These are phyloP conservation scores for Begonia peltatifolia DNA, from an alignment of 306 rosid genomes.

Conservation along the genomic window DNA sequence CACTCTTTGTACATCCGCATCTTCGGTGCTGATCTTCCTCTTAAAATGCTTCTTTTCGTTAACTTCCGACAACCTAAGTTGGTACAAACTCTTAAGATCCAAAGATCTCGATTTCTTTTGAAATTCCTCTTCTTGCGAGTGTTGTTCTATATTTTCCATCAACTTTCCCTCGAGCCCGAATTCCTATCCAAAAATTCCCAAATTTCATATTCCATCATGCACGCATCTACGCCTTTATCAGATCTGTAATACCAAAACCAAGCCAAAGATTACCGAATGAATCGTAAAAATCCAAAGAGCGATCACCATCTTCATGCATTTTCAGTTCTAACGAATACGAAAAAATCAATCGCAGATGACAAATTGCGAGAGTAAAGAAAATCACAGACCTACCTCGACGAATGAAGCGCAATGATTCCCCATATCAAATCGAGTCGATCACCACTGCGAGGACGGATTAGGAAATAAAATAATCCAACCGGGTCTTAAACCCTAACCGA, in stretches of 20 bases:
- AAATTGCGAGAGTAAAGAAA: background rate
- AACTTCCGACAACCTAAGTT: conserved; percentile 27
- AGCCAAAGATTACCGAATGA: conserved; percentile 15
- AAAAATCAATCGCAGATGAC: background rate
- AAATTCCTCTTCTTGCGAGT: conserved; percentile 42
- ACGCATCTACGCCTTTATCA: conserved; percentile 29
- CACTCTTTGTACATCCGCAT: conserved; percentile 29
- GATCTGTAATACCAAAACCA: conserved; percentile 54
- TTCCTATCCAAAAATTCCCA: conserved; percentile 28
- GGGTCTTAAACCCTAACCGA: conserved; percentile 49
- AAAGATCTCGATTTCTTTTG: conserved; percentile 66
- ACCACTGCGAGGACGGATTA: conserved; percentile 16
- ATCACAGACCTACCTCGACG: conserved; percentile 35
- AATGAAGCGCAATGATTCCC: conserved; percentile 10
- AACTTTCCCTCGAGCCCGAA: conserved; percentile 36
- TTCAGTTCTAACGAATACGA: conserved; percentile 6
- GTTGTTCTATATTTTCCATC: conserved; percentile 69
- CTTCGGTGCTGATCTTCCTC: conserved; percentile 30
- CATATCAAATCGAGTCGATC: conserved; percentile 26
- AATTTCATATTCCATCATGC: conserved; percentile 65
- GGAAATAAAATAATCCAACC: conserved; percentile 28
- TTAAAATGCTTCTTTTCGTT: conserved; percentile 29
- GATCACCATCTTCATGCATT: conserved; percentile 21
- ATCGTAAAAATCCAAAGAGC: conserved; percentile 12
- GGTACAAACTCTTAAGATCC: conserved; percentile 78